These are phyloP conservation scores for Botrytis deweyae DNA, from an alignment of 2,329 filamentous ascomycete species.

Conservation along the genomic window DNA sequence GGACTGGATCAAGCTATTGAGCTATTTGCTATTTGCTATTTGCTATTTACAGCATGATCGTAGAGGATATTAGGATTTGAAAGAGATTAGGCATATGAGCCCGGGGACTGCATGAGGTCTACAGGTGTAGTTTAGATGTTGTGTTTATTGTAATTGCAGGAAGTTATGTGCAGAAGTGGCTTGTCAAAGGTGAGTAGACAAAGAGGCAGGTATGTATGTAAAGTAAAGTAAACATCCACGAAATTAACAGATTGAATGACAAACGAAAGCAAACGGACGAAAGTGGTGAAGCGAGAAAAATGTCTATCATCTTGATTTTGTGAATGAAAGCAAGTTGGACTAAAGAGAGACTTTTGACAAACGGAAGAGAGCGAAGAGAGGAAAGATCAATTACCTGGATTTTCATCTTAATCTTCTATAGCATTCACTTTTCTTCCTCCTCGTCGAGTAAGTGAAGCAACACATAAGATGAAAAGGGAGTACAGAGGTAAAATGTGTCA, in stretches of 20 bases:
- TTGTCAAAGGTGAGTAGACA: not conserved
- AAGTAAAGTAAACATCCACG: not conserved
- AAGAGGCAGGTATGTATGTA: not conserved
- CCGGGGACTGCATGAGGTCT: not conserved
- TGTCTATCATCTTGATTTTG: not conserved
- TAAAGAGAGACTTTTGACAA: not conserved
- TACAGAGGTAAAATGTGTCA: not conserved
- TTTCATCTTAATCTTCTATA: not conserved
- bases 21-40: not conserved
- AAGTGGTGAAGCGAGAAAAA: not conserved
- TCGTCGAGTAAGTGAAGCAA: not conserved
- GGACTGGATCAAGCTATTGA: not conserved
- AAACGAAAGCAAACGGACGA: not conserved
- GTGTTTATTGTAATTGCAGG: not conserved
- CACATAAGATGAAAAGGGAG: not conserved
- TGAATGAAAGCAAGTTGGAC: not conserved
- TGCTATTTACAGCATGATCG: not conserved
- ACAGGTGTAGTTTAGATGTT: not conserved
- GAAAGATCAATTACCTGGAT: not conserved
- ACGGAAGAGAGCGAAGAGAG: not conserved
- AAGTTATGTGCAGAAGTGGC: not conserved
- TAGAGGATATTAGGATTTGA: not conserved
- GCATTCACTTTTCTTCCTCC: not conserved
- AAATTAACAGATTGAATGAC: not conserved
- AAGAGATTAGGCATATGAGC: not conserved